These are phyloP conservation scores for Linum trigynum DNA, from an alignment of 345 rosid genomes.

Conservation along the genomic window DNA sequence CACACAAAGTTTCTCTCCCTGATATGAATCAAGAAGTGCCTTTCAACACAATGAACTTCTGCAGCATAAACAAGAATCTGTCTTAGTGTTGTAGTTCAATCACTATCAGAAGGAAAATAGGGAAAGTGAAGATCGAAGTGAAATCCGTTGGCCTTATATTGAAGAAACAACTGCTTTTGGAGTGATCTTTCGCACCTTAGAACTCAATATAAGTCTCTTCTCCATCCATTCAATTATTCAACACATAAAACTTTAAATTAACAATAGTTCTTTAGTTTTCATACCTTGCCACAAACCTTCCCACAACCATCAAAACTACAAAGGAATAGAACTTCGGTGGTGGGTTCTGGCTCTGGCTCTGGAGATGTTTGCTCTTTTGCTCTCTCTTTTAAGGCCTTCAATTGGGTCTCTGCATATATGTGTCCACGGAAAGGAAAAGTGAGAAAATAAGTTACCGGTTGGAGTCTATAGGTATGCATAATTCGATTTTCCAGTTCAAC, in stretches of 20 bases:
- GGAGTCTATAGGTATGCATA: no score
- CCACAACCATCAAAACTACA: slow-evolving; percentile 96
- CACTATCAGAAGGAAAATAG: slow-evolving; percentile 8
- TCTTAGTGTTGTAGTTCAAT: neutral
- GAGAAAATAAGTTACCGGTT: no score
- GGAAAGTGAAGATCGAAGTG: neutral
- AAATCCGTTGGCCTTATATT: neutral
- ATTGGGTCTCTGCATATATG: slow-evolving; percentile 39
- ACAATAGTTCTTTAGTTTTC: neutral
- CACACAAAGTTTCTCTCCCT: slow-evolving; percentile 80
- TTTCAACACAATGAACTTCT: slow-evolving; percentile 95
- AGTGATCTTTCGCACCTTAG: no score
- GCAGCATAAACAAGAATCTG: slow-evolving; percentile 25
- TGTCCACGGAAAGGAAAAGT: neutral
- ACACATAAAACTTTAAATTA: neutral
- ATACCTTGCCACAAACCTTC: slow-evolving; percentile 85
- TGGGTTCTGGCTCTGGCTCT: slow-evolving; percentile 93
- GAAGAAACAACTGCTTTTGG: no score
- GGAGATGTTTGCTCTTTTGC: slow-evolving; percentile 57
- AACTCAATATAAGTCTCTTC: no score
- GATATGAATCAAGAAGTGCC: slow-evolving; percentile 90
- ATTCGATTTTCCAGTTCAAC: no score
- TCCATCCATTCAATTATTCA: neutral
- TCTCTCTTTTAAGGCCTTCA: slow-evolving; percentile 59
- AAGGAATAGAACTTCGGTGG: slow-evolving; percentile 87